These are phyloP conservation scores for Melanogaster broomeanus DNA, from an alignment of 768 basidiomycete genomes.

Conservation along the genomic window DNA sequence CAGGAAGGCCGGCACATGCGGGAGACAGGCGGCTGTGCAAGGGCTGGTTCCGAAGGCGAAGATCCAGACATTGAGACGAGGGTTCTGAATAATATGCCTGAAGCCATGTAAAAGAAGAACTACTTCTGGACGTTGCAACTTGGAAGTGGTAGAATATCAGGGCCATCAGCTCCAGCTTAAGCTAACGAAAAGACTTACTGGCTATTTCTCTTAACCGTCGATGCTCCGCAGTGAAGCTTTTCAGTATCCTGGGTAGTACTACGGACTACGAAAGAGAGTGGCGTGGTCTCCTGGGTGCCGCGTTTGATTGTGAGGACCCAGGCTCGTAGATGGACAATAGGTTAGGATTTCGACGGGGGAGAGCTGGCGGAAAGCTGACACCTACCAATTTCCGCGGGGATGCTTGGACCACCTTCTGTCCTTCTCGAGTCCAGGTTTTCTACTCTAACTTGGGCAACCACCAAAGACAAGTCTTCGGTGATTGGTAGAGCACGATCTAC, in stretches of 20 bases:
- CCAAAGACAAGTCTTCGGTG: constrained; percentile 51
- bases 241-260: constrained; percentile 48
- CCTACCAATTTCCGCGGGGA: constrained; percentile 46
- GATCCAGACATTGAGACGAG: constrained; percentile 37
- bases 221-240: constrained; percentile 52
- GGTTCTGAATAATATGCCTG: constrained; percentile 9
- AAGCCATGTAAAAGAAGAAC: constrained; percentile 21
- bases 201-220: constrained; percentile 54
- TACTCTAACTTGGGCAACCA: constrained; percentile 55
- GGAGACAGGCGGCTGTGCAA: constrained; percentile 57
- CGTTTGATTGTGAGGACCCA: constrained; percentile 53
- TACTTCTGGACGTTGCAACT: constrained; percentile 8
- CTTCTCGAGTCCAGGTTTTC: constrained; percentile 37
- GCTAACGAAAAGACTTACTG: constrained; percentile 34
- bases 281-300: constrained; percentile 40
- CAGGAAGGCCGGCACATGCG: constrained; percentile 61
- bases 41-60: constrained; percentile 50
- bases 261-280: constrained; percentile 46
- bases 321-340: constrained; percentile 35
- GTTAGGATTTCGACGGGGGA: not conserved
- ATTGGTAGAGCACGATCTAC: constrained; percentile 45
- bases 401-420: constrained; percentile 19
- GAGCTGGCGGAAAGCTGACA: not conserved
- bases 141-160: constrained; percentile 1
- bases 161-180: not conserved